These are phyloP conservation scores for Saccharomycopsis vini DNA, from an alignment of 805 yeast species.

Conservation along the genomic window DNA sequence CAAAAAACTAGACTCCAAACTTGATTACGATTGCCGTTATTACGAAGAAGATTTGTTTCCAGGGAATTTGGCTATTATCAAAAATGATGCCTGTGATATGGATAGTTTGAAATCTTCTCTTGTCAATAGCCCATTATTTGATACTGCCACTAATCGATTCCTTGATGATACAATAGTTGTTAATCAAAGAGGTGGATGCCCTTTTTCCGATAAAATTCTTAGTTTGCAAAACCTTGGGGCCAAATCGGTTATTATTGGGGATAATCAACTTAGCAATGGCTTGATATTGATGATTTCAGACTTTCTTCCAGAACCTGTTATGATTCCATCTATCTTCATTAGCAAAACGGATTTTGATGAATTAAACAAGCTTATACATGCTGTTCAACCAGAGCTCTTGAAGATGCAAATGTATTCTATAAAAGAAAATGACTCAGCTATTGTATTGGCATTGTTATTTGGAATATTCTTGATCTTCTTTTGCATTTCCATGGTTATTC, in stretches of 20 bases:
- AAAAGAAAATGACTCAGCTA: no score
- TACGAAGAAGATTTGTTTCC: not conserved
- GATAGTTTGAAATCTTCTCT: not conserved
- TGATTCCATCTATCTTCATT: slow-evolving; percentile 45
- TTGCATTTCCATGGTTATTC: no score
- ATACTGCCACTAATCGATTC: not conserved
- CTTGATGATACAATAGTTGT: slow-evolving; percentile 6
- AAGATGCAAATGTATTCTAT: no score
- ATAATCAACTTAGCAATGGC: slow-evolving; percentile 37
- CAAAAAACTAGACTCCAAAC: no score
- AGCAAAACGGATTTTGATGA: no score
- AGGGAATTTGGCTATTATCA: slow-evolving; percentile 10
- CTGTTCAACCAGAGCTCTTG: no score
- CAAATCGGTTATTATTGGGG: slow-evolving; percentile 46
- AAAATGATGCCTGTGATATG: slow-evolving; percentile 10
- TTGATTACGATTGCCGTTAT: no score
- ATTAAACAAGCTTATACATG: no score
- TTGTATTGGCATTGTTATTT: no score
- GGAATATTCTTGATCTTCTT: no score
- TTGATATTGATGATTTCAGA: slow-evolving; percentile 48
- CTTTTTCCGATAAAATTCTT: slow-evolving; percentile 43
- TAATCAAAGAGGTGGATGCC: slow-evolving; percentile 39
- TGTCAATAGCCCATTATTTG: not conserved
- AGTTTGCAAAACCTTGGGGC: slow-evolving; percentile 39
- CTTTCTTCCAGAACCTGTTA: slow-evolving; percentile 34